A percentile compares a stretch with the other conserved stretches of the same genome.
phyloP scores from a whole-genome alignment of 139 green algal species.

The Chlamydomonas sp. region DNA sequence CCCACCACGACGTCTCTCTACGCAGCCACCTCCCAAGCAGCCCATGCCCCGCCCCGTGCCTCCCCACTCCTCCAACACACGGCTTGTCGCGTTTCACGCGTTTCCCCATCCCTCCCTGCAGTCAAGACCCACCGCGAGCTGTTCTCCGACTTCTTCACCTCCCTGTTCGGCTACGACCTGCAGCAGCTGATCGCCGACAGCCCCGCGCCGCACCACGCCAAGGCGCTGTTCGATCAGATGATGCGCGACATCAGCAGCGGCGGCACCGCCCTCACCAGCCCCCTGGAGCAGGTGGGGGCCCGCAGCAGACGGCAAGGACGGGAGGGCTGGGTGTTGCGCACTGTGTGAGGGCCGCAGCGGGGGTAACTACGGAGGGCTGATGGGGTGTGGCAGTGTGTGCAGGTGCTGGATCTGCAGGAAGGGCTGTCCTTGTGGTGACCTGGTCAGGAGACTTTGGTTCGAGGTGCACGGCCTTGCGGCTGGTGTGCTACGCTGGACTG shows the following conservation, averaged over 20 bases:
- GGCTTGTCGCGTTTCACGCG: background rate
- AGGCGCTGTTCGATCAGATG: slow-evolving; percentile 82
- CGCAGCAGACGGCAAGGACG: background rate
- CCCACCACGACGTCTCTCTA: too few species aligned
- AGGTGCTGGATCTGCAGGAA: background rate
- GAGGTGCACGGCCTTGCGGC: too few species aligned
- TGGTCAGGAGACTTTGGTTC: too few species aligned
- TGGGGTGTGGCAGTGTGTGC: background rate
- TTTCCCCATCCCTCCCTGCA: slow-evolving; percentile 6
- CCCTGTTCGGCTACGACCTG: slow-evolving; percentile 76
- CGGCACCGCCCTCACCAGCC: slow-evolving; percentile 27
- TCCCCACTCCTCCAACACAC: background rate
- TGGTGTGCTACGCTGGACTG: too few species aligned
- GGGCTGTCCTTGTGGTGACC: too few species aligned
- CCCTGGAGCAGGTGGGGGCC: slow-evolving; percentile 53
- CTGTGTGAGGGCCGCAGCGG: background rate
- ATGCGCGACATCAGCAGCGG: slow-evolving; percentile 75
- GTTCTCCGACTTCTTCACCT: slow-evolving; percentile 88
- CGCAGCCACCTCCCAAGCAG: background rate
- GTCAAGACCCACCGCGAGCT: slow-evolving; percentile 85
- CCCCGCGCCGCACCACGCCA: slow-evolving; percentile 57
- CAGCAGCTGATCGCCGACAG: slow-evolving; percentile 64
- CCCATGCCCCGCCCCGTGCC: too few species aligned
- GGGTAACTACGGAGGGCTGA: background rate
- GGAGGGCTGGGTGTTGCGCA: background rate